Conservation (phyloP, 2,329 filamentous ascomycete genomes). For the Fusarium graminum region DNA sequence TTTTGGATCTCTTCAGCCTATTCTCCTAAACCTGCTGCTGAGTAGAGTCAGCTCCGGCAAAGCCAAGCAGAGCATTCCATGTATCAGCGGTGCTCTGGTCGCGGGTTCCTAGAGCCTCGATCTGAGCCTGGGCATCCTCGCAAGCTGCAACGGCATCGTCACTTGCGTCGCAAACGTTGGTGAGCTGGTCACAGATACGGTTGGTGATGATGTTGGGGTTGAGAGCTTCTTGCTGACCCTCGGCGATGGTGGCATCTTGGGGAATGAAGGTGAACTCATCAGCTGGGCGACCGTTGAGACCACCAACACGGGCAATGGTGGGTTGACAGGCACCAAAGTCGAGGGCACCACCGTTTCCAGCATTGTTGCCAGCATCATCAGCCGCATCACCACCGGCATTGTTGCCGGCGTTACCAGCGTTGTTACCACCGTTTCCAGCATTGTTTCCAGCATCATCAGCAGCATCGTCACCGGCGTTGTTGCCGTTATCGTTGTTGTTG, state of each 20-base stretch:
- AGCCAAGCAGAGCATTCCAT: slow-evolving; percentile 60
- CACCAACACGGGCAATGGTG: slow-evolving; percentile 71
- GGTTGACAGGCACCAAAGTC: slow-evolving; percentile 69
- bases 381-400: slow-evolving; percentile 10
- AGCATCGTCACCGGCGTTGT: not conserved
- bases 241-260: slow-evolving; percentile 70
- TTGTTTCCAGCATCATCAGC: slow-evolving; percentile 4
- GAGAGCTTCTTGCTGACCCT: slow-evolving; percentile 73
- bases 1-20: slow-evolving; percentile 12
- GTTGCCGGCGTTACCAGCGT: slow-evolving; percentile 3
- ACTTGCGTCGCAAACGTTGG: slow-evolving; percentile 74
- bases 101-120: slow-evolving; percentile 63
- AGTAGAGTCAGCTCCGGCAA: slow-evolving; percentile 47
- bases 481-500: not conserved
- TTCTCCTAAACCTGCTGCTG: slow-evolving; percentile 38
- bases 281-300: slow-evolving; percentile 67
- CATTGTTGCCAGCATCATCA: slow-evolving; percentile 1
- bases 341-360: slow-evolving; percentile 47
- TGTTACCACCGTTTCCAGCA: slow-evolving; percentile 3
- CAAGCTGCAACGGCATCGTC: slow-evolving; percentile 69
- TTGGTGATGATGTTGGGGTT: slow-evolving; percentile 82
- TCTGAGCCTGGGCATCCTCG: slow-evolving; percentile 64
- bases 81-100: slow-evolving; percentile 63
- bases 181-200: slow-evolving; percentile 77
- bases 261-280: slow-evolving; percentile 77